A percentile compares a stretch with the other conserved stretches of the same genome.
Evolutionary conservation across 2,329 filamentous ascomycete genomes (phyloP).

Genomic region (Colletotrichum salicis): DNA sequence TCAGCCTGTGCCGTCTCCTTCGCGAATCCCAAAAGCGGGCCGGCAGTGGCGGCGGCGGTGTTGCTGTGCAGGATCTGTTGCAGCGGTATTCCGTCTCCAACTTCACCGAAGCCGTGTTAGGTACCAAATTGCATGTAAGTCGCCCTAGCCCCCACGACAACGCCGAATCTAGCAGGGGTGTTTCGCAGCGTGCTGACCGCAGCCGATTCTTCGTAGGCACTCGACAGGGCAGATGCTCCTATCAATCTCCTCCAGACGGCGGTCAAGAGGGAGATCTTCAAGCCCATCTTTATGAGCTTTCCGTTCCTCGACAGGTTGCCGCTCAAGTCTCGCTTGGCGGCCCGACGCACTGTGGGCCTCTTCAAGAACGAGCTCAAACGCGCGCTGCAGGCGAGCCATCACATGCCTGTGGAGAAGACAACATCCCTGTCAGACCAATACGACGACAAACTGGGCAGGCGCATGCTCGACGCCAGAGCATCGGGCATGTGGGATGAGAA

Average conservation of each 20-base stretch:
- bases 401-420: background rate
- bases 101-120: conserved; percentile 45
- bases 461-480: conserved; percentile 39
- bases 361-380: conserved; percentile 42
- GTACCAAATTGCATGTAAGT: conserved; percentile 40
- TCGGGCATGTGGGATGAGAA: conserved; percentile 43
- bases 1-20: conserved; percentile 42
- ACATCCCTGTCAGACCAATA: conserved; percentile 3
- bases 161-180: background rate
- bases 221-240: conserved; percentile 37
- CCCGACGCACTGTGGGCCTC: conserved; percentile 40
- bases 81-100: conserved; percentile 51
- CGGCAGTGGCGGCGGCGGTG: conserved; percentile 37
- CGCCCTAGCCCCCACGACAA: background rate
- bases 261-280: conserved; percentile 47
- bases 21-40: conserved; percentile 41
- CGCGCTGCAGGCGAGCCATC: conserved; percentile 24
- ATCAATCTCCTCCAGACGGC: conserved; percentile 40
- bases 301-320: conserved; percentile 43
- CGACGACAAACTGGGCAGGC: conserved; percentile 33
- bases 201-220: conserved; percentile 37
- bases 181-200: conserved; percentile 10
- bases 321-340: conserved; percentile 42
- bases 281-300: conserved; percentile 48
- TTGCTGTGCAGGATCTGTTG: conserved; percentile 45